A percentile compares a stretch with the other conserved stretches of the same genome.
Conservation (phyloP, 2,329 filamentous ascomycete genomes). For the Orbilia blumenaviensis region DNA sequence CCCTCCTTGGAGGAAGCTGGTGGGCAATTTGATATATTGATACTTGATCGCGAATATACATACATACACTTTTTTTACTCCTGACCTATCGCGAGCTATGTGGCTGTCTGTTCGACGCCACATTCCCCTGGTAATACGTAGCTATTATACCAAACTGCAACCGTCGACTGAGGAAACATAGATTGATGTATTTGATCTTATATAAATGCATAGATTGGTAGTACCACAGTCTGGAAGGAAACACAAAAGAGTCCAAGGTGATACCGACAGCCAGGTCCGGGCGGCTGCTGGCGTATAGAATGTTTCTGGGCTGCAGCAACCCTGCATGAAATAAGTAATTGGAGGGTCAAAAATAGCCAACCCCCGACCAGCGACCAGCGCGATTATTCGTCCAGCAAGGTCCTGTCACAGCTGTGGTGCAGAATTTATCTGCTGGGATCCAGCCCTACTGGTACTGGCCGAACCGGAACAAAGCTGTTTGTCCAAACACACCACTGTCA, state of each 20-base stretch:
- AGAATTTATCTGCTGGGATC: background rate
- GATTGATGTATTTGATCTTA: background rate
- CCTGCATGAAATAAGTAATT: constrained; percentile 33
- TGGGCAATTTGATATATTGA: constrained; percentile 22
- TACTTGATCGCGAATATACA: background rate
- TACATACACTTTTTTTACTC: background rate
- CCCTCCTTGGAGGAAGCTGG: background rate
- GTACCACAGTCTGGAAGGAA: background rate
- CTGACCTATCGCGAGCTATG: background rate
- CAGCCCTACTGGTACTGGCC: background rate
- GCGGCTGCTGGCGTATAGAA: constrained; percentile 44
- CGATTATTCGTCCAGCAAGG: background rate
- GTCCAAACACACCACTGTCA: too few relatives aligned
- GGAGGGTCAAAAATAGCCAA: constrained; percentile 30
- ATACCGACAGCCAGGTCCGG: constrained; percentile 8
- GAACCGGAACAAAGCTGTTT: too few relatives aligned
- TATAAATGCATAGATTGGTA: too few relatives aligned
- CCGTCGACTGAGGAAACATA: background rate
- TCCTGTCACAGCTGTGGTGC: too few relatives aligned
- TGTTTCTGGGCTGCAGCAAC: constrained; percentile 26
- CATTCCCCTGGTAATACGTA: too few relatives aligned
- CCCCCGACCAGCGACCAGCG: too few relatives aligned
- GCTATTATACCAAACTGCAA: too few relatives aligned
- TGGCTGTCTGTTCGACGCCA: too few relatives aligned
- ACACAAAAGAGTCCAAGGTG: background rate